A percentile compares a stretch with the other conserved stretches of the same genome.
phyloP scores from a whole-genome alignment of 768 basidiomycete genomes.

The Leccinum boreale region DNA sequence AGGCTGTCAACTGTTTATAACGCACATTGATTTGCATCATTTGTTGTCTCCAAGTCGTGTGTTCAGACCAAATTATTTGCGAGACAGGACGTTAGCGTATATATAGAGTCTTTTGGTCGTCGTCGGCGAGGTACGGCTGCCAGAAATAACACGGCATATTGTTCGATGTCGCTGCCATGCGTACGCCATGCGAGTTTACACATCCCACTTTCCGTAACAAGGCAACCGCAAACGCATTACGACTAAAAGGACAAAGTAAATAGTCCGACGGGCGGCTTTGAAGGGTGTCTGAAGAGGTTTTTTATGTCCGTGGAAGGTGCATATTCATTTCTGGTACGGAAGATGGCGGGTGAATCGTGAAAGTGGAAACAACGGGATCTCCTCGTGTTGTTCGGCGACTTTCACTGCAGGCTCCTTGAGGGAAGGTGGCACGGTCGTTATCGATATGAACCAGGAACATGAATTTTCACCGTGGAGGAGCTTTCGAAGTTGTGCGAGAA shows the following conservation, averaged over 20 bases:
- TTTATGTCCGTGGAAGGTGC: not conserved
- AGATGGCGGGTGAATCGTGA: not conserved
- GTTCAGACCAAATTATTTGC: not conserved
- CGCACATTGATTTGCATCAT: not conserved
- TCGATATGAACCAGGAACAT: conserved; percentile 11
- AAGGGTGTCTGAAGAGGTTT: not conserved
- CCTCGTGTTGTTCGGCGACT: not conserved
- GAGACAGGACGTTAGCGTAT: not conserved
- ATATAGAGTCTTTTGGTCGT: not conserved
- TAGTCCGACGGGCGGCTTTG: not conserved
- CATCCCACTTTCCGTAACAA: not conserved
- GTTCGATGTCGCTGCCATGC: not conserved
- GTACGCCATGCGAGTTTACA: not conserved
- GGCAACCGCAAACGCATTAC: not conserved
- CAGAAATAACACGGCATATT: not conserved
- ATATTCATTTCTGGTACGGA: not conserved
- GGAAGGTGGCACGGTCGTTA: conserved; percentile 4
- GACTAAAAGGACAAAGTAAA: not conserved
- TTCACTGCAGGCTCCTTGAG: not conserved
- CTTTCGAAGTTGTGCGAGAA: conserved; percentile 2
- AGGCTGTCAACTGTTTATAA: not conserved
- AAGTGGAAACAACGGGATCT: not conserved
- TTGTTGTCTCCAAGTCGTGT: not conserved
- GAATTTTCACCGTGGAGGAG: conserved; percentile 7
- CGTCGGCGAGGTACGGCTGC: not conserved